Evolutionary conservation across 306 rosid species (phyloP).

Genomic region (Castanea mollissima): DNA sequence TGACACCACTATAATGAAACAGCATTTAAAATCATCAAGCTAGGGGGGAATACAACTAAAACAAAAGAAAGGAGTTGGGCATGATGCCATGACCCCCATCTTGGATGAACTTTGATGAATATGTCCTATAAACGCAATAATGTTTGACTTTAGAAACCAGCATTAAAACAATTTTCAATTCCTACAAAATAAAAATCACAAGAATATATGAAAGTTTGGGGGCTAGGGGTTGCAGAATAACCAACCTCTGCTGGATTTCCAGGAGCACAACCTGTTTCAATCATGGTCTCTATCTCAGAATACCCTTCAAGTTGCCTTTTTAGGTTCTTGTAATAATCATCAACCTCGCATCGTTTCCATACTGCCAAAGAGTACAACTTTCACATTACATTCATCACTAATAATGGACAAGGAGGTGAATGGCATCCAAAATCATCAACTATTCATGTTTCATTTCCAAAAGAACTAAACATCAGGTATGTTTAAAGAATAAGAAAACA

Average conservation of each 20-base stretch:
- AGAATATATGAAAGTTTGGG: no score
- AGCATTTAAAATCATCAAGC: neutral
- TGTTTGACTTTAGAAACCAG: no score
- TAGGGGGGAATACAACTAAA: no score
- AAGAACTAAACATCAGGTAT: neutral
- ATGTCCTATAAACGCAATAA: no score
- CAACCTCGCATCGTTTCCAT: slow-evolving; percentile 51
- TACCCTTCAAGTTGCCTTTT: no score
- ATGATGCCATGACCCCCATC: no score
- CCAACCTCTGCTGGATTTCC: slow-evolving; percentile 63
- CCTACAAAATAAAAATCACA: no score
- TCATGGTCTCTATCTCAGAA: slow-evolving; percentile 72
- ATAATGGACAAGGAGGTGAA: neutral
- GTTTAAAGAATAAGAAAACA: no score
- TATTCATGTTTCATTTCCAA: neutral
- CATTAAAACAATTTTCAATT: no score
- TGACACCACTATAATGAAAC: neutral
- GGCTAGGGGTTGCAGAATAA: neutral
- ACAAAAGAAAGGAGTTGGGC: no score
- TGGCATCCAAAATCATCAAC: neutral
- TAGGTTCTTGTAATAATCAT: no score
- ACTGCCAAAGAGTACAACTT: neutral
- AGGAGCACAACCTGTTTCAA: slow-evolving; percentile 51
- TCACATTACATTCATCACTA: neutral
- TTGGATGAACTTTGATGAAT: no score